Percentiles rank a stretch among this genome's conserved stretches.
phyloP scores from a whole-genome alignment of 192 early-diverging fungal genomes.

The Glomus cerebriforme region DNA sequence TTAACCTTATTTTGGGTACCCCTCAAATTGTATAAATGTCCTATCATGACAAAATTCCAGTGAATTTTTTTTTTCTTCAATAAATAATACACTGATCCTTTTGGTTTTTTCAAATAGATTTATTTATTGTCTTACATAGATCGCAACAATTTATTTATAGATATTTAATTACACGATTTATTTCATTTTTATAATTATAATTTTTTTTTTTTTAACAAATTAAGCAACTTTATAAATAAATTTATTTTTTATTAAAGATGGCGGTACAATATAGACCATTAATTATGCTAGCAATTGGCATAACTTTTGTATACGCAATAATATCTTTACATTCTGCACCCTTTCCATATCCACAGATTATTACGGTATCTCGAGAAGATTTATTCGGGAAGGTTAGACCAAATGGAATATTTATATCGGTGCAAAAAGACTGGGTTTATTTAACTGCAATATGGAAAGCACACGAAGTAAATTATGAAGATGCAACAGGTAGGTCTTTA shows the following conservation, averaged over 20 bases:
- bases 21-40: too few relatives aligned
- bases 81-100: too few relatives aligned
- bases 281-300: constrained; percentile 6
- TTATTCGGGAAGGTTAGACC: background rate
- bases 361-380: constrained; percentile 1
- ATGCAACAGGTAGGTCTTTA: background rate
- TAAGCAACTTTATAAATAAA: background rate
- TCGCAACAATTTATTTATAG: too few relatives aligned
- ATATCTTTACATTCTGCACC: constrained; percentile 7
- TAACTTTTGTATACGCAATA: constrained; percentile 6
- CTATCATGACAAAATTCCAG: too few relatives aligned
- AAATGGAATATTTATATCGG: constrained; percentile 11
- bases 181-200: too few relatives aligned
- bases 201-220: too few relatives aligned
- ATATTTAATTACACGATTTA: too few relatives aligned
- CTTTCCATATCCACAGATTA: background rate
- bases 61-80: too few relatives aligned
- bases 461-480: background rate
- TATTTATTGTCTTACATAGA: too few relatives aligned
- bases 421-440: constrained; percentile 19
- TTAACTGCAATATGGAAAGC: constrained; percentile 30
- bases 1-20: too few relatives aligned
- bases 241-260: background rate
- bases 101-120: too few relatives aligned
- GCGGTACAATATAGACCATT: constrained; percentile 16